These are phyloP conservation scores for Phytophthora colocasiae DNA, from an alignment of 352 stramenopile species.

Conservation along the genomic window DNA sequence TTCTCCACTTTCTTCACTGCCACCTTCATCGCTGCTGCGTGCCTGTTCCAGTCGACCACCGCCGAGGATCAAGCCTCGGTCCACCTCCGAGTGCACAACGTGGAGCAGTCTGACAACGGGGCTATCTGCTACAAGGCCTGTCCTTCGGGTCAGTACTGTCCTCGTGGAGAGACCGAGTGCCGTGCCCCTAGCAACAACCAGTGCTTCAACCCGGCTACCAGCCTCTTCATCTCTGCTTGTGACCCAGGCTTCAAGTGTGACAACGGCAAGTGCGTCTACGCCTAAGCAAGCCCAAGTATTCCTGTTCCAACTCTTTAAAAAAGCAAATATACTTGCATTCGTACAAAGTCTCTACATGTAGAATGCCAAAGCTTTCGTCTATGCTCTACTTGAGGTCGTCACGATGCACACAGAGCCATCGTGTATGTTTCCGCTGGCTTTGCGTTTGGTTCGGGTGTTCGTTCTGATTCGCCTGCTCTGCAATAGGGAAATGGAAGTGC, in stretches of 20 bases:
- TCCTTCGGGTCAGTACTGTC: slow-evolving; percentile 34
- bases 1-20: slow-evolving; percentile 36
- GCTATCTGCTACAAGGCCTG: slow-evolving; percentile 37
- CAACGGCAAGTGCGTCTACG: slow-evolving; percentile 43
- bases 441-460: slow-evolving; percentile 34
- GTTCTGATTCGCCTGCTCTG: slow-evolving; percentile 29
- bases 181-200: slow-evolving; percentile 7
- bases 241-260: slow-evolving; percentile 38
- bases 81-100: slow-evolving; percentile 38
- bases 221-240: slow-evolving; percentile 29
- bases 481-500: slow-evolving; percentile 70
- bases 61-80: slow-evolving; percentile 28
- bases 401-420: slow-evolving; percentile 53
- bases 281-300: slow-evolving; percentile 21
- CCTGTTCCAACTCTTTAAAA: slow-evolving; percentile 5
- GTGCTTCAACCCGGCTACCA: slow-evolving; percentile 44
- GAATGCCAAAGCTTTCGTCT: slow-evolving; percentile 3
- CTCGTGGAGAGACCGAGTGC: slow-evolving; percentile 22
- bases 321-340: slow-evolving; percentile 6
- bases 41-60: slow-evolving; percentile 21
- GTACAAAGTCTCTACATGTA: too few relatives aligned
- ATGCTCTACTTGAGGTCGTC: slow-evolving; percentile 19
- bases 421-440: slow-evolving; percentile 35
- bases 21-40: slow-evolving; percentile 24
- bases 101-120: slow-evolving; percentile 1